Percentiles rank a stretch among this genome's conserved stretches.
Conservation (phyloP, 306 rosid genomes). For the Vicia faba region DNA sequence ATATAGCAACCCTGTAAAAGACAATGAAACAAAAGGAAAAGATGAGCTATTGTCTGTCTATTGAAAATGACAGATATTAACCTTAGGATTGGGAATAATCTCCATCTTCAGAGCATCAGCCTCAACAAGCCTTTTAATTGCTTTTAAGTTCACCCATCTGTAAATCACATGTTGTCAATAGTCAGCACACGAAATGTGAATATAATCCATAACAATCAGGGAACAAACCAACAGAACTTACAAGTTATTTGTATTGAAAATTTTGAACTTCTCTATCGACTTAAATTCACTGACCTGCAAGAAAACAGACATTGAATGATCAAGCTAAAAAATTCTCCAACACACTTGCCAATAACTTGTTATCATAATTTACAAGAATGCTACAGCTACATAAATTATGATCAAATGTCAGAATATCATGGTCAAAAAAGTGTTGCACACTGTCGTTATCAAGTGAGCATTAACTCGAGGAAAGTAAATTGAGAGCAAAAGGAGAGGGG, state of each 20-base stretch:
- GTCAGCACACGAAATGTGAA: conserved; percentile 32
- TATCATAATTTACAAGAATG: too few relatives aligned
- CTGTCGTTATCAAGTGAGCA: conserved; percentile 17
- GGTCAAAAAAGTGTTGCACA: background rate
- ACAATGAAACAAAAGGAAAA: conserved; percentile 8
- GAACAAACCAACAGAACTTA: conserved; percentile 27
- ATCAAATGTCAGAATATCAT: too few relatives aligned
- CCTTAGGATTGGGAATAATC: conserved; percentile 99
- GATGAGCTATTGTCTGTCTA: background rate
- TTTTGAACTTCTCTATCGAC: conserved; percentile 92
- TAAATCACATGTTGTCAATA: conserved; percentile 40
- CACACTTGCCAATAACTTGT: background rate
- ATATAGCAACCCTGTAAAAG: background rate
- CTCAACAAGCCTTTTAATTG: conserved; percentile 89
- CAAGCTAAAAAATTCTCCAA: conserved; percentile 27
- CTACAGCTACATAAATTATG: too few relatives aligned
- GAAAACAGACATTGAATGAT: conserved; percentile 37
- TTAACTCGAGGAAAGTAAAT: conserved; percentile 2
- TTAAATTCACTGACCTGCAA: conserved; percentile 85
- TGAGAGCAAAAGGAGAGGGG: background rate
- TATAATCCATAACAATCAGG: too few relatives aligned
- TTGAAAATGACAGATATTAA: conserved; percentile 32
- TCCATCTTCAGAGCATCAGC: conserved; percentile 95
- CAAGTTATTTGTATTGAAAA: conserved; percentile 94
- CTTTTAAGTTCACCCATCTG: conserved; percentile 94